These are phyloP conservation scores for Exophiala bonariae DNA, from an alignment of 2,329 filamentous ascomycete species.

Conservation along the genomic window DNA sequence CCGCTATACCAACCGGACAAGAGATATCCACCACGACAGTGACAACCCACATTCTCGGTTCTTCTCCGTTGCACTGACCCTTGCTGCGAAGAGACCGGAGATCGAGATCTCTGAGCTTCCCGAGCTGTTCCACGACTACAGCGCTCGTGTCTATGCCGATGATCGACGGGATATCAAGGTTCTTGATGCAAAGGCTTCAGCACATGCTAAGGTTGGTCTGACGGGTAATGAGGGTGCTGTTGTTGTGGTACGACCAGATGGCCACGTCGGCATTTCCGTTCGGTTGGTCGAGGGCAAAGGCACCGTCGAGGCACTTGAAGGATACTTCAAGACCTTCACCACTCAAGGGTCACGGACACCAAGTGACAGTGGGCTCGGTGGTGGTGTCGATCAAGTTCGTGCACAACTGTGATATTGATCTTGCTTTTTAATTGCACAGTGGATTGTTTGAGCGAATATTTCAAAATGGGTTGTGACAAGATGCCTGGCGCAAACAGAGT, in stretches of 20 bases:
- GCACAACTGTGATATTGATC: constrained; percentile 13
- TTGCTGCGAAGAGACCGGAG: constrained; percentile 65
- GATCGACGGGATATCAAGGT: constrained; percentile 73
- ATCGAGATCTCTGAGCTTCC: constrained; percentile 77
- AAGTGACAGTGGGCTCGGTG: constrained; percentile 10
- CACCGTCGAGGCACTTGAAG: constrained; percentile 78
- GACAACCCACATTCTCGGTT: constrained; percentile 84
- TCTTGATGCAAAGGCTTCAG: constrained; percentile 68
- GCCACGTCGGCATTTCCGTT: constrained; percentile 78
- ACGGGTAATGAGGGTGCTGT: constrained; percentile 60
- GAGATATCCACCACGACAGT: constrained; percentile 74
- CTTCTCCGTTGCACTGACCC: constrained; percentile 76
- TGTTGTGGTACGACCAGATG: constrained; percentile 82
- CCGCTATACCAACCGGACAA: constrained; percentile 41
- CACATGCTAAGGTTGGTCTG: constrained; percentile 85
- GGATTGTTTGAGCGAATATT: no score
- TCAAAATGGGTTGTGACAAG: no score
- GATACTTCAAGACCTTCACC: constrained; percentile 61
- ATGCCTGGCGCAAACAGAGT: no score
- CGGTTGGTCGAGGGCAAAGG: constrained; percentile 72
- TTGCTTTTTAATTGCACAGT: no score
- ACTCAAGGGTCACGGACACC: background rate
- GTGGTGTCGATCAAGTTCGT: constrained; percentile 10
- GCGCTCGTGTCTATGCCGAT: constrained; percentile 82
- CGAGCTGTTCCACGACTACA: constrained; percentile 69